Conservation (phyloP, 495 filamentous ascomycete genomes). For the Penicillium verhagenii region DNA sequence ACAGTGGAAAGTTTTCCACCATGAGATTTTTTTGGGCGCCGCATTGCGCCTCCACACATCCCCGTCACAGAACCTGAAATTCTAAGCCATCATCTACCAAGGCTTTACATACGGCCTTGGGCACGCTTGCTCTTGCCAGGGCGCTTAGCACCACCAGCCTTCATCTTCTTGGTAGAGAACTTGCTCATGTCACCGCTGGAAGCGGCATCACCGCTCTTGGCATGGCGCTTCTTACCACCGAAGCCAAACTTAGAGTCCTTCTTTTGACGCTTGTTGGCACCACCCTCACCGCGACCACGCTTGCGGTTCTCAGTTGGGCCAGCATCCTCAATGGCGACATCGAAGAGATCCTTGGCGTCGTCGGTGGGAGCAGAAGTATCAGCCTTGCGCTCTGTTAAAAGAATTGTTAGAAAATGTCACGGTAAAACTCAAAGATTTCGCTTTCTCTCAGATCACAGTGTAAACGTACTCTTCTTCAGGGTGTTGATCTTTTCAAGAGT, state of each 20-base stretch:
- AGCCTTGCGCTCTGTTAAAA: slow-evolving; percentile 73
- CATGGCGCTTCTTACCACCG: slow-evolving; percentile 87
- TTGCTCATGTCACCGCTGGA: slow-evolving; percentile 74
- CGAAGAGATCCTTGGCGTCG: slow-evolving; percentile 84
- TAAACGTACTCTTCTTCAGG: slow-evolving; percentile 79
- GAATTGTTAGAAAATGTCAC: slow-evolving; percentile 20
- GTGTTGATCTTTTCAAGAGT: slow-evolving; percentile 89
- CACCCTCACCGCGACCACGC: slow-evolving; percentile 35
- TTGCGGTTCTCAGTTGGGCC: slow-evolving; percentile 49
- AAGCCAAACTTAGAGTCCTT: slow-evolving; percentile 91
- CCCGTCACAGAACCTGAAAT: background rate
- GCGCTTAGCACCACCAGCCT: slow-evolving; percentile 55
- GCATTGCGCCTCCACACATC: slow-evolving; percentile 11
- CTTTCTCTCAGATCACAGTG: background rate
- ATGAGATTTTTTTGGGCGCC: slow-evolving; percentile 19
- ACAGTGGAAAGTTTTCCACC: slow-evolving; percentile 12
- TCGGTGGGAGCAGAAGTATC: slow-evolving; percentile 61
- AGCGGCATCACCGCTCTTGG: slow-evolving; percentile 83
- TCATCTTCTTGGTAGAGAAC: slow-evolving; percentile 85
- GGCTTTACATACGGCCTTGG: slow-evolving; percentile 28
- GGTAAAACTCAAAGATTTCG: background rate
- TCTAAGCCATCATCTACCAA: slow-evolving; percentile 2
- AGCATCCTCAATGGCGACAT: slow-evolving; percentile 85
- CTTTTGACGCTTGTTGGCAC: slow-evolving; percentile 78
- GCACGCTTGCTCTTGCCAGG: slow-evolving; percentile 65